Conservation (phyloP, 495 filamentous ascomycete species). For the Evansstolkia leycettana region DNA sequence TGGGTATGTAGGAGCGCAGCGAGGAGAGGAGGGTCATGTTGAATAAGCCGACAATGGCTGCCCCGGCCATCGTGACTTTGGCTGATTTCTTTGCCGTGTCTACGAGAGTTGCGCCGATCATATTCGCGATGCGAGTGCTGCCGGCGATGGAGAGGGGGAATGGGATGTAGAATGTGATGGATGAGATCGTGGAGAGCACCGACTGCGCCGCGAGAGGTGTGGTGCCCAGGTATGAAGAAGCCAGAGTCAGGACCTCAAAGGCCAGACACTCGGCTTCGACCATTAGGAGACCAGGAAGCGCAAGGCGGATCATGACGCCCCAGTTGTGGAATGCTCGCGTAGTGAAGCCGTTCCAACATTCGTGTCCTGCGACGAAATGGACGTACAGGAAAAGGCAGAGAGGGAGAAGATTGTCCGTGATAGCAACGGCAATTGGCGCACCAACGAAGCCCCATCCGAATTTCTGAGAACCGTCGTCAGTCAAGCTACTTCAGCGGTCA, state of each 20-base stretch:
- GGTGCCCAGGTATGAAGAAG: slow-evolving; percentile 57
- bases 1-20: slow-evolving; percentile 55
- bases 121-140: slow-evolving; percentile 50
- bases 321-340: slow-evolving; percentile 62
- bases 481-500: background rate
- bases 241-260: slow-evolving; percentile 68
- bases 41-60: slow-evolving; percentile 57
- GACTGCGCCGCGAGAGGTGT: slow-evolving; percentile 59
- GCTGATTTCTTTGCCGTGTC: slow-evolving; percentile 60
- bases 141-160: slow-evolving; percentile 53
- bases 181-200: slow-evolving; percentile 46
- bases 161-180: slow-evolving; percentile 54
- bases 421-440: slow-evolving; percentile 70
- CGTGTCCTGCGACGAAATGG: slow-evolving; percentile 37
- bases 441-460: slow-evolving; percentile 71
- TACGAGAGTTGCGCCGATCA: slow-evolving; percentile 57
- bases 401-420: slow-evolving; percentile 74
- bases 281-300: slow-evolving; percentile 79
- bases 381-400: slow-evolving; percentile 62
- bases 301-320: slow-evolving; percentile 76
- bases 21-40: slow-evolving; percentile 56
- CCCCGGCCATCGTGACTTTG: slow-evolving; percentile 53
- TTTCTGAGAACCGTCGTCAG: slow-evolving; percentile 20
- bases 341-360: slow-evolving; percentile 78
- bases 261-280: slow-evolving; percentile 84